A percentile compares a stretch with the other conserved stretches of the same genome.
phyloP scores from a whole-genome alignment of 2,329 filamentous ascomycete species.

The Dryadomyces quercivorus region DNA sequence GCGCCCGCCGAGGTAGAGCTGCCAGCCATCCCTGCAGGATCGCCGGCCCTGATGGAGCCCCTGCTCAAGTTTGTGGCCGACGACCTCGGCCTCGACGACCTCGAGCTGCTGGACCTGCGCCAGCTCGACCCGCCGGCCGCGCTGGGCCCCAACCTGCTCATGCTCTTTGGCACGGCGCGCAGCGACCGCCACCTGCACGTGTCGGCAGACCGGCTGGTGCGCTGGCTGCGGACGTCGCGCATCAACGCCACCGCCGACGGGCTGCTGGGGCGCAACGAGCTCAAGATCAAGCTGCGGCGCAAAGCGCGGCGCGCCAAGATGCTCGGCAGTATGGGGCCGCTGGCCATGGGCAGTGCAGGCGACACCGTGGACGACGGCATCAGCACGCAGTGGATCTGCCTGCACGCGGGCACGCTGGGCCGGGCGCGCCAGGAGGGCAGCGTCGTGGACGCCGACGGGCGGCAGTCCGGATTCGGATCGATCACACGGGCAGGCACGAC shows the following conservation, averaged over 20 bases:
- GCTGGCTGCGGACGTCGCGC: constrained; percentile 69
- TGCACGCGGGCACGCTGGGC: constrained; percentile 67
- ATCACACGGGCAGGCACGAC: constrained; percentile 32
- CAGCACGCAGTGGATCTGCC: constrained; percentile 90
- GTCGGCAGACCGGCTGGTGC: constrained; percentile 75
- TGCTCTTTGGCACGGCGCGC: constrained; percentile 84
- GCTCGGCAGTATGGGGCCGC: constrained; percentile 55
- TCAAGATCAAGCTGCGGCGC: constrained; percentile 75
- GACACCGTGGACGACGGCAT: constrained; percentile 65
- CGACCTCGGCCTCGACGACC: constrained; percentile 74
- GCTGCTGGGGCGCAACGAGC: constrained; percentile 75
- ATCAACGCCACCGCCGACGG: constrained; percentile 74
- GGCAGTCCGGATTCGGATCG: constrained; percentile 67
- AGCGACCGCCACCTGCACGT: constrained; percentile 91
- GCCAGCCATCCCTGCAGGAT: constrained; percentile 47
- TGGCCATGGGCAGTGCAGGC: neutral
- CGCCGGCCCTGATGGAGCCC: constrained; percentile 59
- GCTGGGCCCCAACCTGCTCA: constrained; percentile 76
- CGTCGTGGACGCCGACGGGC: constrained; percentile 34
- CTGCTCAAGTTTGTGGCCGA: constrained; percentile 70
- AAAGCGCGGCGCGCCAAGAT: constrained; percentile 73
- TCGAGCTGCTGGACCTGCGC: constrained; percentile 73
- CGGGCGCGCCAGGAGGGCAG: constrained; percentile 28
- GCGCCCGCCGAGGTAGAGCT: constrained; percentile 32
- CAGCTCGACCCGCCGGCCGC: constrained; percentile 75